phyloP scores from a whole-genome alignment of 2,329 filamentous ascomycete species.

The Cladosporium sp. region DNA sequence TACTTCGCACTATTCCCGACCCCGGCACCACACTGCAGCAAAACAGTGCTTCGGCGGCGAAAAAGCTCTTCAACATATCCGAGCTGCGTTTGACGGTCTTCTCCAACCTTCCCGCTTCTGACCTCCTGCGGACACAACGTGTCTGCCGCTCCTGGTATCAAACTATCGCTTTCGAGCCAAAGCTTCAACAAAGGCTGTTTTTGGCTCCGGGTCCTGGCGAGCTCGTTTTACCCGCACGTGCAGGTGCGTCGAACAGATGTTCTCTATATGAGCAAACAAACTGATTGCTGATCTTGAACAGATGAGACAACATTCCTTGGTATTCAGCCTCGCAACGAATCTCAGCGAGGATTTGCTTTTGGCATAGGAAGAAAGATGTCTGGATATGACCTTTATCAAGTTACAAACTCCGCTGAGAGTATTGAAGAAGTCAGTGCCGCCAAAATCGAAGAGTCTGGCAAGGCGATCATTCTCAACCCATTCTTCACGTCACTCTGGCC shows the following conservation, averaged over 20 bases:
- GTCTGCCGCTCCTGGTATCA: constrained; percentile 12
- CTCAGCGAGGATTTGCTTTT: too few species aligned
- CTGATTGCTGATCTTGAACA: too few species aligned
- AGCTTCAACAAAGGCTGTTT: constrained; percentile 12
- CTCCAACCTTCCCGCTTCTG: constrained; percentile 1
- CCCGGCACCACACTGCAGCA: not conserved
- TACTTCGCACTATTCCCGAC: not conserved
- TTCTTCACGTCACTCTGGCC: constrained; percentile 12
- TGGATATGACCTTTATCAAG: too few species aligned
- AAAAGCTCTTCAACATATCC: constrained; percentile 6
- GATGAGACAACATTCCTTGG: too few species aligned
- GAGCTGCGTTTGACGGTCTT: constrained; percentile 10
- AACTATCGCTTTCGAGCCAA: constrained; percentile 2
- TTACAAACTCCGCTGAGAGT: not conserved
- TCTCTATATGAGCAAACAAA: too few species aligned
- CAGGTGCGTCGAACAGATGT: too few species aligned
- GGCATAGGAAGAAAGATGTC: too few species aligned
- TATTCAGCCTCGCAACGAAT: too few species aligned
- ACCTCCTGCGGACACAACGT: not conserved
- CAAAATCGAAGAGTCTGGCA: not conserved
- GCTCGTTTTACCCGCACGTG: constrained; percentile 4
- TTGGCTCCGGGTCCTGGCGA: constrained; percentile 10
- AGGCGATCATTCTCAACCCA: constrained; percentile 10
- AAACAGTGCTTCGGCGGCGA: not conserved
- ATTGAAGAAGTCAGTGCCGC: not conserved